Evolutionary conservation across 495 filamentous ascomycete genomes (phyloP).

Genomic region (Trichodelitschia bisporula): DNA sequence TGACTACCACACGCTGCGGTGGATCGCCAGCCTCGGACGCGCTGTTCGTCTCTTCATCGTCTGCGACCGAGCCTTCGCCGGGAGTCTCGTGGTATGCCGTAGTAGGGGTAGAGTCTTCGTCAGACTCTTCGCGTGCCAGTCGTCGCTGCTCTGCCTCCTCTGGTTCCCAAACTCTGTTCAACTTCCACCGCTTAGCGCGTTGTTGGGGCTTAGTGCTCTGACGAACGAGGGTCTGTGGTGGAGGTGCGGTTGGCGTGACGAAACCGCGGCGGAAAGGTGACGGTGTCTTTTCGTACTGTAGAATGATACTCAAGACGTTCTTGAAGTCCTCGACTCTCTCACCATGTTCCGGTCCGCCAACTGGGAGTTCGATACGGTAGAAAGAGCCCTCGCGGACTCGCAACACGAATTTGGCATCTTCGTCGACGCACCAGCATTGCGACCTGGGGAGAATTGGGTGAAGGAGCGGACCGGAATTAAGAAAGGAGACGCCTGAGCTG

Average conservation of each 20-base stretch:
- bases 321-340: slow-evolving; percentile 38
- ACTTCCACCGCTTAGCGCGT: slow-evolving; percentile 23
- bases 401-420: slow-evolving; percentile 56
- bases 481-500: slow-evolving; percentile 49
- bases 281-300: slow-evolving; percentile 66
- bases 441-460: slow-evolving; percentile 71
- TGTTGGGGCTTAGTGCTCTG: no score
- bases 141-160: slow-evolving; percentile 5
- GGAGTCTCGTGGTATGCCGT: no score
- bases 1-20: no score
- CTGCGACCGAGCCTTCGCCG: no score
- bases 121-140: not conserved
- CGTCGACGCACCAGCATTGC: slow-evolving; percentile 81
- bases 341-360: slow-evolving; percentile 30
- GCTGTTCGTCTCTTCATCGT: no score
- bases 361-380: slow-evolving; percentile 71
- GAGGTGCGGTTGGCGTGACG: slow-evolving; percentile 43
- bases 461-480: slow-evolving; percentile 52
- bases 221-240: slow-evolving; percentile 37
- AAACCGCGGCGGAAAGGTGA: slow-evolving; percentile 67
- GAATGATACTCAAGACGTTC: slow-evolving; percentile 35
- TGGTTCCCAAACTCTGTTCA: slow-evolving; percentile 21
- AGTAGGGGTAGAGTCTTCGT: not conserved
- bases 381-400: slow-evolving; percentile 57
- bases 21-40: no score